Conservation (phyloP, 2,329 filamentous ascomycete genomes). For the Diaporthe citri region DNA sequence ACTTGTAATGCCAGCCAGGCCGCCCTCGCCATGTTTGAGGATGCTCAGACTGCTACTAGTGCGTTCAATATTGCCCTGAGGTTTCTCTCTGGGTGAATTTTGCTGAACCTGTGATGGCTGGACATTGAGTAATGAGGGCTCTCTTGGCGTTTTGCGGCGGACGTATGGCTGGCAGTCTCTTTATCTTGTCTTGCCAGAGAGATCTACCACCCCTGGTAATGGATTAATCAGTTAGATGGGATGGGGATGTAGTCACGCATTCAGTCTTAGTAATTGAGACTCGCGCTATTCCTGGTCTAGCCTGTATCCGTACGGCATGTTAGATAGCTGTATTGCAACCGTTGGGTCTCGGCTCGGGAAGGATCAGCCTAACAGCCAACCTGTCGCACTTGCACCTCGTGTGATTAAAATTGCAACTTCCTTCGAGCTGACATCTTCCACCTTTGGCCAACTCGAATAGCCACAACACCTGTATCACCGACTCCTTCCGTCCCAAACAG, state of each 20-base stretch:
- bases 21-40: slow-evolving; percentile 49
- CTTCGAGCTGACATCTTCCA: background rate
- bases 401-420: background rate
- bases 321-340: background rate
- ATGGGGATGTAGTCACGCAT: too few relatives aligned
- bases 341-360: background rate
- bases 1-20: slow-evolving; percentile 50
- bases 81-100: slow-evolving; percentile 42
- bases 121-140: background rate
- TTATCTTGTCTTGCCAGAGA: too few relatives aligned
- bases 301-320: background rate
- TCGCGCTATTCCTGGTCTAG: background rate
- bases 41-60: slow-evolving; percentile 52
- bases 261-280: too few relatives aligned
- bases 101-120: background rate
- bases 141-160: too few relatives aligned
- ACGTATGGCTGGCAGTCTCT: too few relatives aligned
- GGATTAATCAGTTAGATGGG: too few relatives aligned
- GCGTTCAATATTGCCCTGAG: slow-evolving; percentile 54
- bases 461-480: background rate
- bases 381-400: background rate
- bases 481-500: background rate
- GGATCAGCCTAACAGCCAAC: background rate
- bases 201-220: too few relatives aligned
- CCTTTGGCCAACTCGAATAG: background rate